Evolutionary conservation across 2,329 filamentous ascomycete genomes (phyloP), one percentile per base, ranked within the genome.

Genomic region (Penicillium sp.): DNA sequence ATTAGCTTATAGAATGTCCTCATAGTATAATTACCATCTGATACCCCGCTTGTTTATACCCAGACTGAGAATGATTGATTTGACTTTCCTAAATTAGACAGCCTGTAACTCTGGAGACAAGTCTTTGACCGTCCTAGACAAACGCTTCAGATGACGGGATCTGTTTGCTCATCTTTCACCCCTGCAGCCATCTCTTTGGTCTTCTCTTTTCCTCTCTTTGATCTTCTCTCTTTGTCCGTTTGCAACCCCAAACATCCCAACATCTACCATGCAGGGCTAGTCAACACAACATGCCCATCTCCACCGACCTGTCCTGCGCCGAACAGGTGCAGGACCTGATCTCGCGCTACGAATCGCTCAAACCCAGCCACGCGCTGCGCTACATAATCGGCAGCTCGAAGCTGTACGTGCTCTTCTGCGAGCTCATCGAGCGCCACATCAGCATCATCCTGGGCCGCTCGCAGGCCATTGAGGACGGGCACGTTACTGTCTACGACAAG

Each of bases 401-500:
- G 6, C 56, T 66, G 50, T 58, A 64, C 16, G 43, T 55, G 1
- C 55, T 65, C 2, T 68, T 77, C 51, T 63, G 66, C 40, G 61
- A 68, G 28, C 64, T 73, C 16, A 54, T 77, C 43, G 63, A 63
- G 21, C 70, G 69, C 45, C 71, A 75, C 56, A 55, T 73, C 16
- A 60, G 62, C 9, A 60, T 74, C 24, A 64, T 75, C 58, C 67
- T 65, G 45, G 64, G 64, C 24, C 74, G 74, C 47, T 70, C 71
- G 1, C 65, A 68, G 53, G 61, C 63, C 3, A 62, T 71, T 20
- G 64, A 71, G 30, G 68, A 73, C 43, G 66, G 65, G 6, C 66
- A 76, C 52, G 60, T 76, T 56, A 77, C 71, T 1, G 60, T 76
- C 59, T 77, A 70, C 30, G 75, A 77, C 61, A 70, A 66, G 55